These are phyloP conservation scores for Sugiyamaella paludigena DNA, from an alignment of 1,139 yeast genomes.

Conservation along the genomic window DNA sequence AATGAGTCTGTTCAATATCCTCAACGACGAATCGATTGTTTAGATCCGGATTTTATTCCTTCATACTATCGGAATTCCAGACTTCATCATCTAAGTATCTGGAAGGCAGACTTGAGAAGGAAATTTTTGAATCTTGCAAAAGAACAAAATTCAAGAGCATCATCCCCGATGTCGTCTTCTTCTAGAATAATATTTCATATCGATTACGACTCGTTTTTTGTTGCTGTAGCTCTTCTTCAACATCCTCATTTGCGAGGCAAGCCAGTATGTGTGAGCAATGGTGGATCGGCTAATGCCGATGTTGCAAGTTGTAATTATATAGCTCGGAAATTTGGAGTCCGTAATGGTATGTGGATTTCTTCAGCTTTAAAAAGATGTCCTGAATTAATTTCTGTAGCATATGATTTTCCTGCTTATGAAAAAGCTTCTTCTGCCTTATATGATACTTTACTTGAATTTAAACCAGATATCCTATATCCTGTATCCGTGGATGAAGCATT, in stretches of 20 bases:
- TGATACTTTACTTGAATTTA: slow-evolving; percentile 40
- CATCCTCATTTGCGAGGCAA: slow-evolving; percentile 49
- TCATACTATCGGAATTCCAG: slow-evolving; percentile 78
- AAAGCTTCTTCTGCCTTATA: slow-evolving; percentile 55
- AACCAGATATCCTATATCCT: slow-evolving; percentile 67
- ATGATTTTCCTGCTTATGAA: slow-evolving; percentile 76
- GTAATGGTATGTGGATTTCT: slow-evolving; percentile 87
- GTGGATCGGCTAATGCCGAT: slow-evolving; percentile 58
- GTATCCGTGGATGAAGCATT: slow-evolving; percentile 91
- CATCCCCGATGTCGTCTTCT: not conserved
- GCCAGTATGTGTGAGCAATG: slow-evolving; percentile 87
- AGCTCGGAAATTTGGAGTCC: slow-evolving; percentile 71
- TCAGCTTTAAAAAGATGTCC: slow-evolving; percentile 67
- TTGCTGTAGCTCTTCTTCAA: slow-evolving; percentile 69
- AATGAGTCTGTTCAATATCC: not conserved
- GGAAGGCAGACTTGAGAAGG: slow-evolving; percentile 76
- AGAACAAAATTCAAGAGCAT: slow-evolving; percentile 22
- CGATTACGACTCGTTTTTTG: slow-evolving; percentile 94
- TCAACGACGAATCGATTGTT: slow-evolving; percentile 16
- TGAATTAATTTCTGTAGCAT: slow-evolving; percentile 56
- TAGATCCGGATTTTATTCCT: slow-evolving; percentile 68
- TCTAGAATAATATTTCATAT: slow-evolving; percentile 59
- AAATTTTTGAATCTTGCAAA: slow-evolving; percentile 50
- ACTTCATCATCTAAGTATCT: slow-evolving; percentile 79
- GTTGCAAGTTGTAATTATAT: slow-evolving; percentile 91